Percentiles rank a stretch among this genome's conserved stretches.
Conservation (phyloP, 192 early-diverging fungal species). For the Gonapodya sp. region DNA sequence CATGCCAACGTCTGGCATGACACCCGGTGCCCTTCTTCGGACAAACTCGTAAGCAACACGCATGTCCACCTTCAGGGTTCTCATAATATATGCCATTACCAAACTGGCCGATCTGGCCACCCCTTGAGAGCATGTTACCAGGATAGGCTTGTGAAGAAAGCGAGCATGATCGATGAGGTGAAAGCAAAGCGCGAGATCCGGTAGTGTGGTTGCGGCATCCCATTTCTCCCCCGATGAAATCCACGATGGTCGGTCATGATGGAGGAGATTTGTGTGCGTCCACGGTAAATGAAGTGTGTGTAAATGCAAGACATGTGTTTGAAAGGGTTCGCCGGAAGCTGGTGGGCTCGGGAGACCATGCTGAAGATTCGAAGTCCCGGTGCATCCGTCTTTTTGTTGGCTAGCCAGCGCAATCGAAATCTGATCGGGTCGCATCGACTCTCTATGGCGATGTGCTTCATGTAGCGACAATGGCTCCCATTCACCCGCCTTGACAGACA, state of each 20-base stretch:
- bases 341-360: not conserved
- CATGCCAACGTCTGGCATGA: conserved; percentile 75
- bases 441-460: not conserved
- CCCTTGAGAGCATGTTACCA: conserved; percentile 84
- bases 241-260: not conserved
- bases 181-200: not conserved
- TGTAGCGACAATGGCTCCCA: not conserved
- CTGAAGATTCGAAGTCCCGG: not conserved
- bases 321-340: not conserved
- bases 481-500: not conserved
- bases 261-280: not conserved
- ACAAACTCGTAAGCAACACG: conserved; percentile 68
- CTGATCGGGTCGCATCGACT: too few species aligned
- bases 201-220: not conserved
- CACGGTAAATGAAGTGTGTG: conserved; percentile 5
- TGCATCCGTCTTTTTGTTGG: not conserved
- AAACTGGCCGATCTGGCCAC: conserved; percentile 78
- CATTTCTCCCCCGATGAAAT: not conserved
- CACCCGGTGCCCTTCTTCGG: conserved; percentile 49
- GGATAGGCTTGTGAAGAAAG: conserved; percentile 23
- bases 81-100: conserved; percentile 86
- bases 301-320: not conserved
- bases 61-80: conserved; percentile 40
- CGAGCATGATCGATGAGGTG: conserved; percentile 8
- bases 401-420: not conserved